A percentile compares a stretch with the other conserved stretches of the same genome.
Evolutionary conservation across 2,329 filamentous ascomycete species (phyloP).

Genomic region (Aspergillus thermomutatus): DNA sequence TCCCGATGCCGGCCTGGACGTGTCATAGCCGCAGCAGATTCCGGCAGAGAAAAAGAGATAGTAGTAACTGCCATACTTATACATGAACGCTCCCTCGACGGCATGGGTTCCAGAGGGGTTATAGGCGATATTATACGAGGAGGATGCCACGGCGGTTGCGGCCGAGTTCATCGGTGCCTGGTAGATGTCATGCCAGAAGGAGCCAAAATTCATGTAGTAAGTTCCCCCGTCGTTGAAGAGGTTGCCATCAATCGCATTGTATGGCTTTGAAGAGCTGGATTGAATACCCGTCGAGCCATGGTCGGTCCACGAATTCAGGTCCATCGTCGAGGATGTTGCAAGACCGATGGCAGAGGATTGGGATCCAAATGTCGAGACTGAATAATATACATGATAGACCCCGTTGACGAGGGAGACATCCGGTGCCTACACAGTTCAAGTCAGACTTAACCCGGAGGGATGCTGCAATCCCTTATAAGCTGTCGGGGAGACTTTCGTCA

Average conservation of each 20-base stretch:
- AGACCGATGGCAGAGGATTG: slow-evolving; percentile 62
- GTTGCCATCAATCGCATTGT: slow-evolving; percentile 62
- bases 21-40: slow-evolving; percentile 59
- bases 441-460: not conserved
- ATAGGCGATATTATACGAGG: slow-evolving; percentile 52
- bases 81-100: slow-evolving; percentile 57
- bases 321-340: slow-evolving; percentile 47
- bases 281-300: slow-evolving; percentile 30
- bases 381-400: slow-evolving; percentile 64
- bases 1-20: slow-evolving; percentile 49
- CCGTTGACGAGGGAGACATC: slow-evolving; percentile 58
- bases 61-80: slow-evolving; percentile 55
- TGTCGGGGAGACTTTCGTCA: too few species aligned
- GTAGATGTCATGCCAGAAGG: slow-evolving; percentile 66
- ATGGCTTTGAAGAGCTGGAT: slow-evolving; percentile 42
- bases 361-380: slow-evolving; percentile 60
- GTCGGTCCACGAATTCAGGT: slow-evolving; percentile 32
- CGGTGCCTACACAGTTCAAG: slow-evolving; percentile 51
- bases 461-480: too few species aligned
- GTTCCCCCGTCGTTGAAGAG: slow-evolving; percentile 42
- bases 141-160: slow-evolving; percentile 28
- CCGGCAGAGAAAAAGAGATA: slow-evolving; percentile 64
- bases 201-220: slow-evolving; percentile 61
- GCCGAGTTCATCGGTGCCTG: slow-evolving; percentile 50
- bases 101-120: slow-evolving; percentile 51